Evolutionary conservation across 352 stramenopile genomes (phyloP), one percentile per base, ranked within the genome.

Genomic region (Thraustochytrium sp.): DNA sequence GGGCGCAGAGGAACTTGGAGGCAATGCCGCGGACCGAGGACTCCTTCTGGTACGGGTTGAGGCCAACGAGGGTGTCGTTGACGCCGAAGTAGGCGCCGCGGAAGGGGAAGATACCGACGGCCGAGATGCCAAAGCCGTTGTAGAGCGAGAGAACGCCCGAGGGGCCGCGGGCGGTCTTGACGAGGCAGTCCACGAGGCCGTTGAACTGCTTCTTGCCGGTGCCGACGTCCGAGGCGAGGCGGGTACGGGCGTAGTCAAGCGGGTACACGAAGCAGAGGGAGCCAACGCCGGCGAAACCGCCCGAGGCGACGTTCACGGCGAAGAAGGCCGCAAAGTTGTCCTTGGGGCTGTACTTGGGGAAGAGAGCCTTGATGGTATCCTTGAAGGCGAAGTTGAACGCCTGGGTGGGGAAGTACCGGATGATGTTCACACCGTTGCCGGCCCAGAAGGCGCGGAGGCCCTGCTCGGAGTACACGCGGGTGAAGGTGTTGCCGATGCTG

Each of bases 41-140:
- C 83, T 92, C 89, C 87, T 93, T 93, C 85, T 93, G 90, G 90
- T 91, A 95, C 76, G 92, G 91, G 88, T 95, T 85, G 48, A 96
- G 76, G 86, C 97, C 95, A 89, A 94, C 95, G 62, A 98, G 87
- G 34, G 96, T 98, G 87, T 99, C 96, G 91, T 98, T 98, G 88
- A 97, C 92, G 89, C 96, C 96, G 87, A 99, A 99, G 92, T 98
- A 98, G 40, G 92, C 93, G 80, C 95, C 96, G 91, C 96, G 95
- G 95, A 98, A 99, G 84, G 97, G 94, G 86, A 99, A 99, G 89
- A 95, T 99, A 93, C 97, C 97, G 89, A 95, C 91, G 75, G 99
- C 92, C 65, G 96, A 99, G 61, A 99, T 92, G 87, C 95, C 96
- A 86, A 99, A 98, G 89, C 97, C 97, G 87, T 98, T 97, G 94